Evolutionary conservation across 345 rosid genomes (phyloP).

Genomic region (Trapa incisa): DNA sequence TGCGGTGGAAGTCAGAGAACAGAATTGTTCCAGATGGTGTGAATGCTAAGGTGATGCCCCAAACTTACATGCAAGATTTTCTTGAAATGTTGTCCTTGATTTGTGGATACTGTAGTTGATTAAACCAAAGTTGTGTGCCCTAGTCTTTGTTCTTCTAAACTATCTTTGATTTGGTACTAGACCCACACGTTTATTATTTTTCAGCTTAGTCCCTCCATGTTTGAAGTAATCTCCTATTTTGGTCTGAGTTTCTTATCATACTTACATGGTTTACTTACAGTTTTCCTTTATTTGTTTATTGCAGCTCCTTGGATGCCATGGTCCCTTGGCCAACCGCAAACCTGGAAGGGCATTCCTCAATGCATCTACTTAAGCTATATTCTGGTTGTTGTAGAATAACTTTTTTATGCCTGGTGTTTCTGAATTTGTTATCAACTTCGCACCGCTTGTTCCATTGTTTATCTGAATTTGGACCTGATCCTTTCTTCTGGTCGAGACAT

Average conservation of each 20-base stretch:
- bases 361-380: slow-evolving; percentile 13
- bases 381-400: not conserved
- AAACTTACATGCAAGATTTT: not conserved
- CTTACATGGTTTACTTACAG: not conserved
- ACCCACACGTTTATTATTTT: not conserved
- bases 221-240: not conserved
- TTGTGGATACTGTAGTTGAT: not conserved
- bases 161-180: not conserved
- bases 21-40: slow-evolving; percentile 40
- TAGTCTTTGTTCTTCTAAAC: not conserved
- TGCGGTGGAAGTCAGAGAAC: slow-evolving; percentile 32
- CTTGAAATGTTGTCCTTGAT: not conserved
- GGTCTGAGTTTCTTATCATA: not conserved
- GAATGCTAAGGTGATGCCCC: slow-evolving; percentile 34
- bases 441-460: not conserved
- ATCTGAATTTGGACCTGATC: not conserved
- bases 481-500: not conserved
- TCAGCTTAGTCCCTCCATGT: not conserved
- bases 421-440: too few species aligned
- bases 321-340: slow-evolving; percentile 14
- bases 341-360: slow-evolving; percentile 18
- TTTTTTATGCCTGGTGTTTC: not conserved
- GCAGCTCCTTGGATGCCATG: slow-evolving; percentile 21
- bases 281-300: slow-evolving; percentile 12
- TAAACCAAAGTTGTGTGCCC: not conserved